phyloP scores from a whole-genome alignment of 2,329 filamentous ascomycete genomes.

The Didymellaceae sp. region DNA sequence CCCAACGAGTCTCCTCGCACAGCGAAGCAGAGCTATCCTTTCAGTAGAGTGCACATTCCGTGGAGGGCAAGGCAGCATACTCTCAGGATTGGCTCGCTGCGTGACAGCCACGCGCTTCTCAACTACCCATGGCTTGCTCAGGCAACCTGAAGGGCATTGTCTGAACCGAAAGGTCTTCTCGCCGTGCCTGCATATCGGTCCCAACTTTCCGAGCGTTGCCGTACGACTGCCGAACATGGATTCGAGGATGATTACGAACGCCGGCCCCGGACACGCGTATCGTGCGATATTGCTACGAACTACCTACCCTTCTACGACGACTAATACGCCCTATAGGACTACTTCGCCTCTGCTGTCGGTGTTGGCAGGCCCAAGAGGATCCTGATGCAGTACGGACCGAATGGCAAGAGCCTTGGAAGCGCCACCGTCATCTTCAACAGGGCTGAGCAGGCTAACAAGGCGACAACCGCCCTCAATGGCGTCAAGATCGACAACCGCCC shows the following conservation, averaged over 20 bases:
- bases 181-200: conserved; percentile 24
- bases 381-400: conserved; percentile 89
- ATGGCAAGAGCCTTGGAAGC: conserved; percentile 88
- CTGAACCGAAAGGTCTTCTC: conserved; percentile 26
- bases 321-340: conserved; percentile 87
- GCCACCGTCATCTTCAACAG: conserved; percentile 88
- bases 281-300: conserved; percentile 38
- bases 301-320: conserved; percentile 51
- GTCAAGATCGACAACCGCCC: conserved; percentile 87
- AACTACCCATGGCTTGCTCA: conserved; percentile 2
- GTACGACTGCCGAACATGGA: conserved; percentile 31
- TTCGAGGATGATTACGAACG: conserved; percentile 27
- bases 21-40: conserved; percentile 21
- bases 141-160: conserved; percentile 4
- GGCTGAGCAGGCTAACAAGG: conserved; percentile 81
- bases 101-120: conserved; percentile 18
- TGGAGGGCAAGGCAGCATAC: conserved; percentile 25
- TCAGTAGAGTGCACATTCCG: conserved; percentile 15
- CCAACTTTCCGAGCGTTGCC: conserved; percentile 38
- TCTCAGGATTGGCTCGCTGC: conserved; percentile 28
- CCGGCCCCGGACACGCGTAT: conserved; percentile 33
- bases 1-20: conserved; percentile 19
- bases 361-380: conserved; percentile 91
- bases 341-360: conserved; percentile 86
- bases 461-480: conserved; percentile 83